Evolutionary conservation across 2,329 filamentous ascomycete genomes (phyloP).

Genomic region (Alternaria dauci): DNA sequence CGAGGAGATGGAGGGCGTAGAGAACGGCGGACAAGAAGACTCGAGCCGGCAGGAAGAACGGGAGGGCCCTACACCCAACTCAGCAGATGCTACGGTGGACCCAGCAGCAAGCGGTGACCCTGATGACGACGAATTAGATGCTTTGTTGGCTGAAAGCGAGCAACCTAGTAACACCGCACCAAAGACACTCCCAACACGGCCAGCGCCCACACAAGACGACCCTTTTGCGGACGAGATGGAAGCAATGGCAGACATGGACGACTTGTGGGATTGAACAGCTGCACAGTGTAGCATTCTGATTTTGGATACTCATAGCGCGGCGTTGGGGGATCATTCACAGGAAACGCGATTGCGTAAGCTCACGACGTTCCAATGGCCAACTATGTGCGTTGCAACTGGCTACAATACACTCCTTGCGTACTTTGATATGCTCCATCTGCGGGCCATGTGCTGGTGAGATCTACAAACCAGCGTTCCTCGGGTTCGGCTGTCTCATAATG

Average conservation of each 20-base stretch:
- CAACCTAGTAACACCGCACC: conserved; percentile 13
- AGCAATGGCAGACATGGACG: conserved; percentile 51
- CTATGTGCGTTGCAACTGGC: neutral
- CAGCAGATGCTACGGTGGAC: conserved; percentile 26
- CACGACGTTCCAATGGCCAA: neutral
- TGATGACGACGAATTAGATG: conserved; percentile 63
- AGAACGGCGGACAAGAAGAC: neutral
- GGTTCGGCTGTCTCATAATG: neutral
- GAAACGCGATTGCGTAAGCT: neutral
- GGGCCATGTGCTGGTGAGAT: neutral
- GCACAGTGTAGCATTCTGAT: conserved; percentile 9
- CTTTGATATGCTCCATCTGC: neutral
- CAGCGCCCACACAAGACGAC: conserved; percentile 35
- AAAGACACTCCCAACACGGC: conserved; percentile 19
- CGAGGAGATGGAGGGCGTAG: conserved; percentile 24
- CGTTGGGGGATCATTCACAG: conserved; percentile 19
- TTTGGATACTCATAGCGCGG: conserved; percentile 36
- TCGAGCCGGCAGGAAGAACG: conserved; percentile 3
- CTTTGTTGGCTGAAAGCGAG: conserved; percentile 60
- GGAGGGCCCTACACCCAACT: conserved; percentile 2
- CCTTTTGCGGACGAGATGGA: conserved; percentile 53
- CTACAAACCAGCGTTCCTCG: neutral
- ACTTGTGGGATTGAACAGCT: conserved; percentile 36
- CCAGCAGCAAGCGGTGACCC: conserved; percentile 47
- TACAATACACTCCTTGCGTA: neutral